Base-by-base conservation (phyloP, 176 grass and related monocot genomes). In the Oryza longistaminata region DNA sequence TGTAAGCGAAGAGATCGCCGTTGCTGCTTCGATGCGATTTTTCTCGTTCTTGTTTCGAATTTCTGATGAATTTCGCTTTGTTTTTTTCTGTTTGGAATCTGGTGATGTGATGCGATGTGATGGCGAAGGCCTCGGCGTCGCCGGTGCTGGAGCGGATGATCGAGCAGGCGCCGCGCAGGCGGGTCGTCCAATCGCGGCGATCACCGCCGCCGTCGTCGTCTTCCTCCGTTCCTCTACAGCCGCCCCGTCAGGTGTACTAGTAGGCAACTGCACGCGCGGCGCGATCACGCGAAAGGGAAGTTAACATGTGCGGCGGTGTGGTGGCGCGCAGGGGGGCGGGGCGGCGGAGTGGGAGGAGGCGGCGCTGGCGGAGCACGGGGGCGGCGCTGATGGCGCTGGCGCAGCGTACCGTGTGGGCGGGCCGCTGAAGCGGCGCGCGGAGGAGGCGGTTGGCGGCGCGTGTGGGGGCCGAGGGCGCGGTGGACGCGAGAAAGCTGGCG, bases 121-220 rank as follows among this genome's bases (percentile, higher is more conserved):
- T 2, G 83, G 26, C 2, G 73, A 34, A 97, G 92, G 88, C 87
- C 37, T 87, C 90, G 40, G 85, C 82, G 34, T 97, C 92, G 10
- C 90, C 92, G 68, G 94, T 97, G 83, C 77, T 97, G 86, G 94
- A 97, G 83, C 60, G 77, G 79, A 78, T 92, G 90, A 85, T 97
- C 14, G 68, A 50, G 53, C 40, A 27, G 5, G 49, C 73, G 11
- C 71, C 73, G 17, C 83, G 46, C 45, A n/a, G 42, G 81, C 61
- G 43, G 83, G 16, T 48, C 61, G 66, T 97, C 67, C 68, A 74
- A 72, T 97, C 84, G 75, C 26, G 94, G 94, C 71, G 88, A 88
- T 86, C 50, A 6, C 87, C 48, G 83, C 68, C 74, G 89, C 90
- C 52, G 94, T 94, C 58, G 60, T 55, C 22, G 88, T 76, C 45